Evolutionary conservation across 1,284 basidiomycete species (phyloP).

Genomic region (Heterobasidion parviporum): DNA sequence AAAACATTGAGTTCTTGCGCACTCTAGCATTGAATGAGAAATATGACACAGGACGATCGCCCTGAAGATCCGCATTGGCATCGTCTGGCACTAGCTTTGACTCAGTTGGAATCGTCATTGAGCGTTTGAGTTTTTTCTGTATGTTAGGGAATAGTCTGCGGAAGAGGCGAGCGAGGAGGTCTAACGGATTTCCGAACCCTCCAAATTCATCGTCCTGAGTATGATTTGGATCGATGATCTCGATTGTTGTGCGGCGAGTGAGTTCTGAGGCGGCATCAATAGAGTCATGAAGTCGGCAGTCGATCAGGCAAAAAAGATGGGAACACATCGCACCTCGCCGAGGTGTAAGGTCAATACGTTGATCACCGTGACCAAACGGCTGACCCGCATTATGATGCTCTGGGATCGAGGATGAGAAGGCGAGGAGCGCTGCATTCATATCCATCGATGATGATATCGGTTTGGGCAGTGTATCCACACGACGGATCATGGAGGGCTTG

Average conservation of each 20-base stretch:
- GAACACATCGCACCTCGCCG: no score
- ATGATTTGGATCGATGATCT: constrained; percentile 1
- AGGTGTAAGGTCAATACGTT: no score
- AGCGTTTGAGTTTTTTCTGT: constrained; percentile 44
- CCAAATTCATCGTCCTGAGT: constrained; percentile 46
- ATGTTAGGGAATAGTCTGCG: constrained; percentile 50
- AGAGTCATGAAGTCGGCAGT: no score
- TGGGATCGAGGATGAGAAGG: not conserved
- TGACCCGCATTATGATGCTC: not conserved
- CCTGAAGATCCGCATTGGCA: constrained; percentile 20
- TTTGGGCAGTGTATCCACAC: no score
- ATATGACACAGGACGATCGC: constrained; percentile 65
- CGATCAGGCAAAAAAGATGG: no score
- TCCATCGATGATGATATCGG: no score
- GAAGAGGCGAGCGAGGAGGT: constrained; percentile 42
- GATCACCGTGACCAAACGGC: no score
- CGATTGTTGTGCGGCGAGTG: not conserved
- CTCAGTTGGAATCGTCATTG: constrained; percentile 68
- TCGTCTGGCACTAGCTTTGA: constrained; percentile 49
- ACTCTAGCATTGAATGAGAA: constrained; percentile 83
- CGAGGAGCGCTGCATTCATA: no score
- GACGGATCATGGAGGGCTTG: no score
- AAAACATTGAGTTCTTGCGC: constrained; percentile 83
- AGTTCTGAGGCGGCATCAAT: no score
- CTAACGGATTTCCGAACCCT: constrained; percentile 82